Evolutionary conservation across 768 basidiomycete species (phyloP), one percentile per base, ranked within the genome.

Genomic region (Kondoa malvinella): DNA sequence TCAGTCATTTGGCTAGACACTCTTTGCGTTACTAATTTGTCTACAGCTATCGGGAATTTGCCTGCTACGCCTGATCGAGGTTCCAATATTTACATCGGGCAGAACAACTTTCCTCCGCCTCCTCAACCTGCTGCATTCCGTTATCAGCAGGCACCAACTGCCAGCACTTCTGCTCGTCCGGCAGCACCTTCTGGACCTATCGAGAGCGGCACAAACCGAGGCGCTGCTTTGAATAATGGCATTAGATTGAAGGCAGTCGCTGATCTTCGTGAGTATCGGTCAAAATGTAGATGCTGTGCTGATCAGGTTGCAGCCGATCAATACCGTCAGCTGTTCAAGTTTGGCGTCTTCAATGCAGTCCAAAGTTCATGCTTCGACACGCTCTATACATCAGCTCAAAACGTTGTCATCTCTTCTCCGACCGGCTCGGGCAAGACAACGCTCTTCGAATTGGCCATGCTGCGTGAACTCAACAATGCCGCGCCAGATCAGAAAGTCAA

Each of bases 341-440:
- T 92, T 71, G 85, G 85, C 0, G 83, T 87, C 1, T 96, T 96
- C 80, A 97, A 97, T 75, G 85, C 87, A 1, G 83, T 96, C 26
- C 94, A 99, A 72, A 89, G 88, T 16, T 81, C 80, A 31, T 91
- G 88, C 75, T 89, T 88, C 71, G 83, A 87, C 61, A 81, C 81
- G 71, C 91, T 90, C n/a, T 77, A 74, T 68, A 56, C 73, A 8
- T 62, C 71, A 0, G 73, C 76, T 34, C 73, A 76, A 15, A 79
- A 80, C 68, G 68, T 79, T 16, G 79, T 80, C 61, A 73, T 80
- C 16, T 73, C 75, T 14, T 92, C 94, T 1, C 95, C 95, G 0
- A 97, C 95, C 16, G 91, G 92, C 31, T 89, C 89, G 64, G 95
- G 95, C 31, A 97, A 97, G 77, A 99, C 95, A 89, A 87, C 67